Base-by-base conservation (phyloP, 2,329 filamentous ascomycete species). In the Ambrosiella beaveri region DNA sequence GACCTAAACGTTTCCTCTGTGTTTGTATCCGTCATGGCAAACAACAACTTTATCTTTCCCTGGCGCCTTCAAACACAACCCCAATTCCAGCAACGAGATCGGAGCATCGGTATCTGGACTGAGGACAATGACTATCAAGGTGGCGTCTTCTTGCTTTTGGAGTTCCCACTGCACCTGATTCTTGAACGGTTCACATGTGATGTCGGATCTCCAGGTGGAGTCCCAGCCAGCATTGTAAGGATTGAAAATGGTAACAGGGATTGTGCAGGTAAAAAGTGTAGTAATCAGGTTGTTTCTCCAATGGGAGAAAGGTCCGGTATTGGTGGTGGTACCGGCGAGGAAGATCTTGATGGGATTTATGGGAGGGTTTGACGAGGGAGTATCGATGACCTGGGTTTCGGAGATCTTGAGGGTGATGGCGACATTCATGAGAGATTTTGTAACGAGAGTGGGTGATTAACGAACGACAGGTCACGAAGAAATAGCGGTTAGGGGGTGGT, bases 81-180 rank as follows among this genome's bases (percentile, higher is more conserved):
- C 81, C 15, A 85, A 66, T 67, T 85, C 81, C 50, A 84, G 66
- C 64, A 85, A 66, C 39, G 75, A 80, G 35, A 84, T 72, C 1
- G 78, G 77, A 7, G 79, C 78, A 52, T 71, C 68, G 0, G 77
- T 80, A 2, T 62, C 67, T 1, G 71, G 69, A 51, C 78, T 73
- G 58, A 84, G 79, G 65, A 77, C 80, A 57, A 84, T 70, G 27
- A 76, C 75, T 6, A 84, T 68, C 4, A 84, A 64, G 62, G 75
- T 72, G 0, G 77, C 77, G 1, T 62, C 61, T 12, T 78, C 74
- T 62, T 80, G 75, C 66, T 73, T 78, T 13, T 74, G 70, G 1
- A 84, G 70, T 68, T 85, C 82, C 81, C 82, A 85, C 37, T 73
- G 67, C 0, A 80, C 73, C 65, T 85, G 82, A 44, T 74, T 67